phyloP scores from a whole-genome alignment of 257 asterid genomes.

The Capsicum pubescens region DNA sequence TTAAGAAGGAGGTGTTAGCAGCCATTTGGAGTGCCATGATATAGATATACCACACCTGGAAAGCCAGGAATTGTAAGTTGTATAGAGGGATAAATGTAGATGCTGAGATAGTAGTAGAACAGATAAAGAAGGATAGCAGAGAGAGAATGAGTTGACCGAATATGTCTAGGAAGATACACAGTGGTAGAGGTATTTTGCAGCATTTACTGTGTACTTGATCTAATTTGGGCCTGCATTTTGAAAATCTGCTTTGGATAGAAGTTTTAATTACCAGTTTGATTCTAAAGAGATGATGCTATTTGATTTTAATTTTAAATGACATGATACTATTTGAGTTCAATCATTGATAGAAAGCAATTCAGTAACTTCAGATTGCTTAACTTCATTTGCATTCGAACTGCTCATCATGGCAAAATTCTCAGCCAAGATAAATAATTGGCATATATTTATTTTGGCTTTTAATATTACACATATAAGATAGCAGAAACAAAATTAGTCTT shows the following conservation, averaged over 20 bases:
- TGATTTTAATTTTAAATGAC: constrained; percentile 8
- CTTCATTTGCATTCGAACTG: constrained; percentile 24
- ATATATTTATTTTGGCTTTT: constrained; percentile 20
- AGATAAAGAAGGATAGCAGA: too few relatives aligned
- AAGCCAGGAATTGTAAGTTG: too few relatives aligned
- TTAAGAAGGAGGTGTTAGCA: too few relatives aligned
- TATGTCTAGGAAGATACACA: too few relatives aligned
- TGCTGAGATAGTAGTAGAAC: too few relatives aligned
- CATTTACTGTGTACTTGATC: too few relatives aligned
- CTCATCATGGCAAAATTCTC: constrained; percentile 21
- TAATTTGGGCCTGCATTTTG: background rate
- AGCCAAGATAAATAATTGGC: constrained; percentile 27
- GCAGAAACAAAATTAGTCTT: constrained; percentile 27
- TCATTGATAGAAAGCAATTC: constrained; percentile 15
- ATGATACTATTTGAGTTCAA: constrained; percentile 5
- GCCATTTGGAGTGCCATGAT: too few relatives aligned
- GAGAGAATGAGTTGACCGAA: too few relatives aligned
- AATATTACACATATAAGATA: constrained; percentile 28
- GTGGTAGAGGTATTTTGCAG: too few relatives aligned
- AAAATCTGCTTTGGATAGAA: constrained; percentile 1
- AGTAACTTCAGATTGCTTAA: constrained; percentile 20
- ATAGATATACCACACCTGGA: too few relatives aligned
- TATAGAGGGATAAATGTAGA: too few relatives aligned
- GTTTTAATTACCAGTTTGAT: background rate
- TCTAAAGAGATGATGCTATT: constrained; percentile 16